Base-by-base conservation (phyloP, 768 basidiomycete species). In the Boletus pseudo-olivaceus region DNA sequence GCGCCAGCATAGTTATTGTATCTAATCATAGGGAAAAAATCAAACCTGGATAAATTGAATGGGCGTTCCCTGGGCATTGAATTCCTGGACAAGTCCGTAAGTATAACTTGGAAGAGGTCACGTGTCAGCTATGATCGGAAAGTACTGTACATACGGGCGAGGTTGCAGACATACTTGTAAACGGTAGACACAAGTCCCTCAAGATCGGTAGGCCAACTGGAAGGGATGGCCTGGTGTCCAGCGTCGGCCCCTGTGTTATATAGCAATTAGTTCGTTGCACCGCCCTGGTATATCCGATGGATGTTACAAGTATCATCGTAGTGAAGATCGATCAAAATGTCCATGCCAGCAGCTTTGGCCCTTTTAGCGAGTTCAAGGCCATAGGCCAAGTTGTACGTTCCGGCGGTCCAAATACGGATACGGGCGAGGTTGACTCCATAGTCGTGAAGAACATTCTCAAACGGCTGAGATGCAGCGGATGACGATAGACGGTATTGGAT, bases 351-450 rank as follows among this genome's bases (percentile, higher is more conserved):
- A 35, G 44, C 48, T 5, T 44, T 27, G n/a, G 51, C 60, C 40
- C 60, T 42, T 47, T 43, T 50, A 30, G 60, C 60, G 34, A 59
- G 52, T 3, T 47, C 2, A 7, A 61, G 61, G 9, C 35, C 44
- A 34, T 63, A 53, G 39, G 6, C 33, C 33, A 55, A 20, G 20
- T 63, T 5, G 40, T 58, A 62, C 17, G 56, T 51, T 20, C 53
- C 56, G 12, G 33, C 3, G 23, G 49, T 59, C 57, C 53, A 53
- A 12, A 62, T 9, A 51, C 61, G 56, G 27, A 62, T 53, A 20
- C 53, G 53, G 0, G 61, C 61, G n/a, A 62, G 53, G 29, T 62
- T 55, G 30, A 47, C 44, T 12, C 61, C 61, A 47, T 46, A 30
- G 19, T 40, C 33, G 8, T 15, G 0, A 33, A 62, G 57, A 20